These are phyloP conservation scores for Hemisphaericaspora nanyangensis DNA, from an alignment of 805 yeast species.

Conservation along the genomic window DNA sequence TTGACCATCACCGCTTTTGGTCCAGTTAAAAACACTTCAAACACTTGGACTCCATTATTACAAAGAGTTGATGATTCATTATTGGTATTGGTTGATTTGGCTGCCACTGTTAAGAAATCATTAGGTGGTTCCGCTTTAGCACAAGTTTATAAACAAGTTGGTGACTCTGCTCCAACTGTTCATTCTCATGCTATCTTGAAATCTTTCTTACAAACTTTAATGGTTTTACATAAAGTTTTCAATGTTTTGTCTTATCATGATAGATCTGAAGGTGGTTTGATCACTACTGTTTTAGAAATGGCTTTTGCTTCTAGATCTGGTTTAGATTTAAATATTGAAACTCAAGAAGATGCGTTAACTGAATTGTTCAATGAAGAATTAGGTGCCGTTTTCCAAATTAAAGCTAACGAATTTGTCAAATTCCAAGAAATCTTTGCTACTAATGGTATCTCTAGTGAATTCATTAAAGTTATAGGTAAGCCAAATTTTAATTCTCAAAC, in stretches of 20 bases:
- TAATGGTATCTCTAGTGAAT: conserved; percentile 53
- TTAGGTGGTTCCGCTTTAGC: conserved; percentile 95
- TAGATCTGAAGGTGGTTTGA: conserved; percentile 93
- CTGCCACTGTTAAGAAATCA: conserved; percentile 45
- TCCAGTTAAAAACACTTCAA: conserved; percentile 77
- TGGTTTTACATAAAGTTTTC: conserved; percentile 63
- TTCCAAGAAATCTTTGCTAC: conserved; percentile 55
- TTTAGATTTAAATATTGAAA: conserved; percentile 43
- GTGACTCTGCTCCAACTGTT: conserved; percentile 79
- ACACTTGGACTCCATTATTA: conserved; percentile 93
- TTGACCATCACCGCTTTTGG: conserved; percentile 88
- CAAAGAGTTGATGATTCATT: conserved; percentile 51
- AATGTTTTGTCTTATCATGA: conserved; percentile 89
- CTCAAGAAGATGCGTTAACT: conserved; percentile 42
- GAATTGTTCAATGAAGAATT: conserved; percentile 86
- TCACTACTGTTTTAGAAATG: conserved; percentile 87
- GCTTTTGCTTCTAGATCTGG: conserved; percentile 96
- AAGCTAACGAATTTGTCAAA: conserved; percentile 45
- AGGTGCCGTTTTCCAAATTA: conserved; percentile 93
- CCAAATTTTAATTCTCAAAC: conserved; percentile 54
- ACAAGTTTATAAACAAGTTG: conserved; percentile 88
- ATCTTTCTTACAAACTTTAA: conserved; percentile 64
- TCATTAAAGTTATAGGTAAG: conserved; percentile 62
- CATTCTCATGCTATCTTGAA: conserved; percentile 62
- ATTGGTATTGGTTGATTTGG: conserved; percentile 78